A percentile compares a stretch with the other conserved stretches of the same genome.
phyloP scores from a whole-genome alignment of 345 rosid species.

The Syzygium jambos region DNA sequence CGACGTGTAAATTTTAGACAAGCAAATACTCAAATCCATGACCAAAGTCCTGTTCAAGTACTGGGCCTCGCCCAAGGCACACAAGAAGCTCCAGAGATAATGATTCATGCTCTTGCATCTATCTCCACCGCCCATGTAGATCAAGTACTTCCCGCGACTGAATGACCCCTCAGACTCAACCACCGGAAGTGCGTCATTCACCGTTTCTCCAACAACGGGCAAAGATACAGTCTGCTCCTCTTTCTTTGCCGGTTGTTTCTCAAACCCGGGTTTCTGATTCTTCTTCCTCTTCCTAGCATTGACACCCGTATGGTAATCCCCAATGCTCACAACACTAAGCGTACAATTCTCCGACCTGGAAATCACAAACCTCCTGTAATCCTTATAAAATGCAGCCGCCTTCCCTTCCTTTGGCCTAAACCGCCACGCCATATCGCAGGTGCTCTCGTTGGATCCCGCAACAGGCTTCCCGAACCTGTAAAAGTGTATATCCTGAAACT shows the following conservation, averaged over 20 bases:
- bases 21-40: slow-evolving; percentile 79
- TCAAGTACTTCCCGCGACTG: slow-evolving; percentile 54
- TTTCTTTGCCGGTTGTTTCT: slow-evolving; percentile 24
- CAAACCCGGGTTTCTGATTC: slow-evolving; percentile 65
- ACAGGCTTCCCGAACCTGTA: slow-evolving; percentile 81
- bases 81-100: slow-evolving; percentile 91
- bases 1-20: slow-evolving; percentile 62
- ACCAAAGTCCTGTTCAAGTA: slow-evolving; percentile 83
- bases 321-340: slow-evolving; percentile 43
- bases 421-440: slow-evolving; percentile 94
- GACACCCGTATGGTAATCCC: slow-evolving; percentile 86
- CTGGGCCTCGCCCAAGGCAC: slow-evolving; percentile 93
- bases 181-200: slow-evolving; percentile 65
- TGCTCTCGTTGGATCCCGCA: slow-evolving; percentile 36
- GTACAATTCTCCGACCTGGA: slow-evolving; percentile 58
- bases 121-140: slow-evolving; percentile 78
- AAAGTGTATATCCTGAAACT: slow-evolving; percentile 78
- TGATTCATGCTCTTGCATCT: slow-evolving; percentile 97
- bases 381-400: slow-evolving; percentile 77
- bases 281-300: slow-evolving; percentile 89
- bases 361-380: slow-evolving; percentile 71
- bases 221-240: slow-evolving; percentile 13
- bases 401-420: slow-evolving; percentile 95
- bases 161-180: slow-evolving; percentile 71
- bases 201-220: slow-evolving; percentile 68